Evolutionary conservation across 305 asterid genomes (phyloP).

Genomic region (Fraxinus ornus): DNA sequence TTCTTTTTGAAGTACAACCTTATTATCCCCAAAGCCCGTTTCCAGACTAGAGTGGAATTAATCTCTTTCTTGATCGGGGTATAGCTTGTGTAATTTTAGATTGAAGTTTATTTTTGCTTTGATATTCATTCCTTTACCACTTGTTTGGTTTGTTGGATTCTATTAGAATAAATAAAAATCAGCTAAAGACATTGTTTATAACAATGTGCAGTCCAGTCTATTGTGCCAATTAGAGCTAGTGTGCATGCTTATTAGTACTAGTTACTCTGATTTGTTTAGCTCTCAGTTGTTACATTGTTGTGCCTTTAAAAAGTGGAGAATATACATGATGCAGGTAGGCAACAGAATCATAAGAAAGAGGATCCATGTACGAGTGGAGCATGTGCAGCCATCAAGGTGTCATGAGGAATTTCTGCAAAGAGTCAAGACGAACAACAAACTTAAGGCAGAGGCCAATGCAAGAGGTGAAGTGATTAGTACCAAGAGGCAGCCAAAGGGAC

Average conservation of each 20-base stretch:
- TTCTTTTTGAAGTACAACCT: background rate
- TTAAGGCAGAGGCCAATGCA: conserved; percentile 74
- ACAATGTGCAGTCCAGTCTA: background rate
- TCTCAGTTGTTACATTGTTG: background rate
- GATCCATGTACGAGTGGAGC: conserved; percentile 75
- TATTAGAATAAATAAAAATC: background rate
- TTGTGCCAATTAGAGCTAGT: background rate
- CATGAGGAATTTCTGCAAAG: conserved; percentile 53
- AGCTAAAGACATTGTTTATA: background rate
- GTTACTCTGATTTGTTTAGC: background rate
- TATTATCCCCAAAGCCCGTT: background rate
- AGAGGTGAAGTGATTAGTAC: conserved; percentile 72
- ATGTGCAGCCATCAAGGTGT: conserved; percentile 69
- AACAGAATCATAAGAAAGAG: conserved; percentile 65
- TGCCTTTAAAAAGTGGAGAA: background rate
- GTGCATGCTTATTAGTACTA: background rate
- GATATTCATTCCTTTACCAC: background rate
- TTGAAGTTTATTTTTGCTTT: background rate
- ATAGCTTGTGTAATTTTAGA: background rate
- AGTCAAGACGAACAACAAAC: conserved; percentile 53
- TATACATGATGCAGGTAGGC: conserved; percentile 44
- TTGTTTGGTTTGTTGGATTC: background rate
- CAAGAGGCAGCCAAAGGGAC: conserved; percentile 74
- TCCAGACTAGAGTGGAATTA: background rate
- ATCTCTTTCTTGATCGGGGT: background rate